Percentiles rank a stretch among this genome's conserved stretches.
Conservation (phyloP, 2,329 filamentous ascomycete species). For the Monilinia vaccinii-corymbosi region DNA sequence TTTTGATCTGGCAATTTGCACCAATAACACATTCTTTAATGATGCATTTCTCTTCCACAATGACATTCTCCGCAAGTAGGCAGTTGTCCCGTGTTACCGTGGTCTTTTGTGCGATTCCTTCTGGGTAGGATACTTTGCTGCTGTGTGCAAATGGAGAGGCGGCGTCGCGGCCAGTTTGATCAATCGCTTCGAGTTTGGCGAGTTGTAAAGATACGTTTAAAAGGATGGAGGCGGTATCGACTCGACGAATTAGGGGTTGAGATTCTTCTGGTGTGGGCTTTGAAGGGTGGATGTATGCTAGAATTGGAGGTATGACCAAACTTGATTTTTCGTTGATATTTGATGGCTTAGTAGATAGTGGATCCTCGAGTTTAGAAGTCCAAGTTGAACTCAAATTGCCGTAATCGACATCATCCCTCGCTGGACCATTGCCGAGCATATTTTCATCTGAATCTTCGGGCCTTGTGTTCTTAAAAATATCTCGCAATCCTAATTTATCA, state of each 20-base stretch:
- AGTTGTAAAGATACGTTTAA: slow-evolving; percentile 75
- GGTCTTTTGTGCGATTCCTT: slow-evolving; percentile 69
- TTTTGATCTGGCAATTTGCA: slow-evolving; percentile 74
- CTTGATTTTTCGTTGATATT: slow-evolving; percentile 15
- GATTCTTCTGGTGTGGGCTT: slow-evolving; percentile 31
- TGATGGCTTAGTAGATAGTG: background rate
- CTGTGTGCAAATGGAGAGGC: slow-evolving; percentile 69
- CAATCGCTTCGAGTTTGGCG: slow-evolving; percentile 69
- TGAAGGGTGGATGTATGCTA: slow-evolving; percentile 70
- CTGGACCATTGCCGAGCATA: slow-evolving; percentile 23
- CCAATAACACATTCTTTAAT: slow-evolving; percentile 90
- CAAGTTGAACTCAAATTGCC: slow-evolving; percentile 27
- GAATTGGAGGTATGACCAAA: slow-evolving; percentile 58
- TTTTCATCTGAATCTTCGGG: slow-evolving; percentile 32
- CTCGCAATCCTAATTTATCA: slow-evolving; percentile 64
- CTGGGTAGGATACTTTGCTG: slow-evolving; percentile 73
- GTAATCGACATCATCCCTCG: slow-evolving; percentile 25
- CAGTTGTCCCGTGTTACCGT: slow-evolving; percentile 69
- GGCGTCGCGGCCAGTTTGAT: slow-evolving; percentile 48
- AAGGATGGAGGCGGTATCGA: slow-evolving; percentile 78
- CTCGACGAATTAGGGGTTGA: slow-evolving; percentile 67
- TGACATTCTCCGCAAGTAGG: slow-evolving; percentile 80
- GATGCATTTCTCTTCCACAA: slow-evolving; percentile 78
- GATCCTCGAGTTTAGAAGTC: slow-evolving; percentile 20
- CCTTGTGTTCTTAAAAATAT: slow-evolving; percentile 47